These are phyloP conservation scores for Baudoinia panamericana DNA, from an alignment of 495 filamentous ascomycete species.

Conservation along the genomic window DNA sequence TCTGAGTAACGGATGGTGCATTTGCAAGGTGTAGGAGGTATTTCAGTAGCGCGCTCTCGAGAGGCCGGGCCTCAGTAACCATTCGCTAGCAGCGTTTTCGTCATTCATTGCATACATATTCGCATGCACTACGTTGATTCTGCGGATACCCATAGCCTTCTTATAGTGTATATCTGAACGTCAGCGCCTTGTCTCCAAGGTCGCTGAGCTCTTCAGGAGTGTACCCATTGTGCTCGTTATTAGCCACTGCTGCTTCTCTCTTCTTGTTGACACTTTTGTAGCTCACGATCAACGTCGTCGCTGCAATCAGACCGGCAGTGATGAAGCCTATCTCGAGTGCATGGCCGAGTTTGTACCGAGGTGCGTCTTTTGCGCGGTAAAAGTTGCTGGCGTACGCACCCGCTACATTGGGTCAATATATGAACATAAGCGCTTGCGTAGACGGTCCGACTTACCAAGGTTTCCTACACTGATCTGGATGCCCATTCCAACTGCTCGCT, in stretches of 20 bases:
- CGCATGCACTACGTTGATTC: too few species aligned
- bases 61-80: too few species aligned
- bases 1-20: too few species aligned
- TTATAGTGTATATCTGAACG: slow-evolving; percentile 49
- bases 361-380: slow-evolving; percentile 2
- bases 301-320: slow-evolving; percentile 42
- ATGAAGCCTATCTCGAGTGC: slow-evolving; percentile 55
- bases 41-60: too few species aligned
- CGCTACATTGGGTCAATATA: too few species aligned
- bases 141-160: too few species aligned
- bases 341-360: slow-evolving; percentile 45
- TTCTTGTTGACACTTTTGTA: slow-evolving; percentile 46
- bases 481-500: slow-evolving; percentile 59
- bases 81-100: too few species aligned
- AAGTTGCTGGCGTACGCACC: slow-evolving; percentile 7
- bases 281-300: slow-evolving; percentile 37
- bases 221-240: slow-evolving; percentile 35
- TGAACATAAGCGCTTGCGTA: too few species aligned
- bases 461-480: slow-evolving; percentile 49
- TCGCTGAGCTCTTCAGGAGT: slow-evolving; percentile 42
- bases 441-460: too few species aligned
- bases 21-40: too few species aligned
- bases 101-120: too few species aligned
- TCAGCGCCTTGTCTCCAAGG: slow-evolving; percentile 49
- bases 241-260: slow-evolving; percentile 23